Evolutionary conservation across 2,329 filamentous ascomycete genomes (phyloP), one percentile per base, ranked within the genome.

Genomic region (Colletotrichum spinosum): DNA sequence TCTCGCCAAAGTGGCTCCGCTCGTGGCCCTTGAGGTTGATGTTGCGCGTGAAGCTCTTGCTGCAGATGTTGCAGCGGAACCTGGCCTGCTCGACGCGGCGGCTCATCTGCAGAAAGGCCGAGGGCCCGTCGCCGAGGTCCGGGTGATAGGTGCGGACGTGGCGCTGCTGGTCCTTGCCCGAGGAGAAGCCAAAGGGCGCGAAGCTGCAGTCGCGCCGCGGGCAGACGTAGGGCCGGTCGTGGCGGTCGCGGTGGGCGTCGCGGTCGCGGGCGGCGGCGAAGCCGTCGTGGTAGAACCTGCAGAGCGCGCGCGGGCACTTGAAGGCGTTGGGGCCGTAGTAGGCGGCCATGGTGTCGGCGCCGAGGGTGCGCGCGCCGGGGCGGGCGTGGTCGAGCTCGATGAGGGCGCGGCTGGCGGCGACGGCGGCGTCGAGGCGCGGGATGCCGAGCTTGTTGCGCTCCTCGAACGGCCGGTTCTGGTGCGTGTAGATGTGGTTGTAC

Each of bases 201-300:
- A 74, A 65, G 3, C 70, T 67, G 56, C 81, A 83, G 2, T 72
- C 71, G 2, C 60, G 38, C 0, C 78, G 65, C 0, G 71, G 70
- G 54, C 81, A 83, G 10, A 71, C 72, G 60, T 74, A 82, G 0
- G 80, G 79, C 3, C 80, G 72, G 17, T 78, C 75, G 60, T 84
- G 82, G 4, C 76, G 72, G 49, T 72, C 70, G 9, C 74, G 59
- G 64, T 84, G 81, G 4, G 67, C 60, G 1, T 82, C 76, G 7
- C 75, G 72, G 0, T 67, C 68, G 9, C 70, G 67, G 2, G 68
- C 48, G 8, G 70, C 72, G 7, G 70, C 69, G 69, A 81, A 83
- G 0, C 82, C 81, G 45, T 79, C 72, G 49, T 80, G 73, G 68
- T 83, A 84, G 70, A 75, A 80, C 10, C 70, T 72, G 69, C 81